Evolutionary conservation across 2,329 filamentous ascomycete species (phyloP).

Genomic region (Sclerotiophoma versabilis): DNA sequence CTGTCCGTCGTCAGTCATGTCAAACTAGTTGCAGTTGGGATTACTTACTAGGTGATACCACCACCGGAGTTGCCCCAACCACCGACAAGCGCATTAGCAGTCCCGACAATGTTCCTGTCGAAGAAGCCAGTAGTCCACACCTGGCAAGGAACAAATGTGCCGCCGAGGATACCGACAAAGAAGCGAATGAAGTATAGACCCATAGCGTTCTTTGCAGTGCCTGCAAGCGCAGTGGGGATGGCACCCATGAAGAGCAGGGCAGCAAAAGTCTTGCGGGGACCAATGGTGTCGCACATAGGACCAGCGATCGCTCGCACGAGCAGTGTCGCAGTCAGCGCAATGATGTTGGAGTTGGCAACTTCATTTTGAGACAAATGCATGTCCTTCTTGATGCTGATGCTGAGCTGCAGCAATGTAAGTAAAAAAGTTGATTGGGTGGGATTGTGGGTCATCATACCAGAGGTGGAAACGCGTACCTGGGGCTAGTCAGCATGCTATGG

Average conservation of each 20-base stretch:
- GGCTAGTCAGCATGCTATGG: slow-evolving; percentile 29
- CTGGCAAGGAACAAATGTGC: slow-evolving; percentile 83
- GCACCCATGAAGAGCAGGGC: slow-evolving; percentile 78
- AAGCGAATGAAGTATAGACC: slow-evolving; percentile 78
- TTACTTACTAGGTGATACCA: slow-evolving; percentile 75
- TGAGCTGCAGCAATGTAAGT: slow-evolving; percentile 54
- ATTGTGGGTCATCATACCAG: slow-evolving; percentile 59
- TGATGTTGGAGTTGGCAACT: slow-evolving; percentile 88
- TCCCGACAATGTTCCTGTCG: slow-evolving; percentile 90
- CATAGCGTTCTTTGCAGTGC: slow-evolving; percentile 71
- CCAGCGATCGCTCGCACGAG: slow-evolving; percentile 80
- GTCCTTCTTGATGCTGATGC: slow-evolving; percentile 76
- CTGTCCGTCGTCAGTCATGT: slow-evolving; percentile 26
- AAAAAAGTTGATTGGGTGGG: slow-evolving; percentile 8
- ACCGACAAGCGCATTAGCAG: slow-evolving; percentile 83
- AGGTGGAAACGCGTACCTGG: slow-evolving; percentile 86
- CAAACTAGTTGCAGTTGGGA: background rate
- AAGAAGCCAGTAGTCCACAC: slow-evolving; percentile 95
- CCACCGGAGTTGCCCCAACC: slow-evolving; percentile 89
- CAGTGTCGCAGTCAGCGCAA: slow-evolving; percentile 69
- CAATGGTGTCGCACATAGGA: slow-evolving; percentile 84
- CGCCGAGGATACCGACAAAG: slow-evolving; percentile 81
- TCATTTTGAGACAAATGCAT: slow-evolving; percentile 73
- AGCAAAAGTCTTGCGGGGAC: slow-evolving; percentile 81
- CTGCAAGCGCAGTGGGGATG: slow-evolving; percentile 82